phyloP scores from a whole-genome alignment of 164 flowering plant genomes.

The Annona cherimola region DNA sequence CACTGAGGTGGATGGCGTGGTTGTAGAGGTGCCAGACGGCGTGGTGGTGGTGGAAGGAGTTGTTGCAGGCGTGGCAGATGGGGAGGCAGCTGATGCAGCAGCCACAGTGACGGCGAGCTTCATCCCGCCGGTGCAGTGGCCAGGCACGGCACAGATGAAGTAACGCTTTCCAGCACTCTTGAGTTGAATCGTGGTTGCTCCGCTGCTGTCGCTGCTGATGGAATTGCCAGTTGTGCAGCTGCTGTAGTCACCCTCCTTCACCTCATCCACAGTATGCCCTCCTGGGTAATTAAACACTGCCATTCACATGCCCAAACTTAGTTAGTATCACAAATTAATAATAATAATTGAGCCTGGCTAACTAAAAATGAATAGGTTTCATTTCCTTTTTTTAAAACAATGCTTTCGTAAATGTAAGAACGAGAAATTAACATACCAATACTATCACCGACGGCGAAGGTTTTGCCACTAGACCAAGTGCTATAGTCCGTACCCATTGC shows the following conservation, averaged over 20 bases:
- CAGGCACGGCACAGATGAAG: slow-evolving; percentile 40
- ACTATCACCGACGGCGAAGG: slow-evolving; percentile 37
- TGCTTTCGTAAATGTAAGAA: not conserved
- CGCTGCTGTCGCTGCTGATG: slow-evolving; percentile 30
- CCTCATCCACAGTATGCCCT: slow-evolving; percentile 48
- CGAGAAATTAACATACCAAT: slow-evolving; percentile 29
- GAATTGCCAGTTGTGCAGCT: slow-evolving; percentile 31
- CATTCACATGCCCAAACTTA: too few relatives aligned
- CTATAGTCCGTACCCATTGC: slow-evolving; percentile 25
- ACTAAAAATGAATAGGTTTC: too few relatives aligned
- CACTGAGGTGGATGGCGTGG: not conserved
- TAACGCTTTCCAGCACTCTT: slow-evolving; percentile 37
- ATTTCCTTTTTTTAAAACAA: not conserved
- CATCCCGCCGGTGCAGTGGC: slow-evolving; percentile 51
- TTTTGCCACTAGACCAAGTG: slow-evolving; percentile 40
- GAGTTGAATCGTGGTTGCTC: slow-evolving; percentile 35
- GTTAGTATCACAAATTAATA: too few relatives aligned
- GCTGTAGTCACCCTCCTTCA: slow-evolving; percentile 36
- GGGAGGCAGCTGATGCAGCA: slow-evolving; percentile 8
- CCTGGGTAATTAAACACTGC: slow-evolving; percentile 43
- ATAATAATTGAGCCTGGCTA: too few relatives aligned
- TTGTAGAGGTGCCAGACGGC: not conserved
- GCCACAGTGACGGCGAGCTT: slow-evolving; percentile 38
- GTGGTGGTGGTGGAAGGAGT: slow-evolving; percentile 7
- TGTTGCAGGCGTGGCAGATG: not conserved